Conservation (phyloP, 2,329 filamentous ascomycete genomes). For the Pyrenochaeta sp. region DNA sequence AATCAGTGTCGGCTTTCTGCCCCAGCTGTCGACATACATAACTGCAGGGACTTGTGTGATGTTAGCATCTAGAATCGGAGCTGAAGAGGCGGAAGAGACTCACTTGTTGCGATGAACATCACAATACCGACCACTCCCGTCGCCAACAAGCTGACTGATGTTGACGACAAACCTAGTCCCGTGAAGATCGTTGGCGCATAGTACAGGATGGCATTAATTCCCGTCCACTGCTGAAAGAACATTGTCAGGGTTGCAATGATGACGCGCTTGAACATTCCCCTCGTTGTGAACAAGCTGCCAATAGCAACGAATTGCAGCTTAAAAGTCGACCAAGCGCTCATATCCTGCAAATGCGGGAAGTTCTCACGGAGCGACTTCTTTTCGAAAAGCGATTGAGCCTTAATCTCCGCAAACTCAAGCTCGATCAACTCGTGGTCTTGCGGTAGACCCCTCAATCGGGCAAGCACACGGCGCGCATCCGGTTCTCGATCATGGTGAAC, state of each 20-base stretch:
- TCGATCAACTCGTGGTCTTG: constrained; percentile 73
- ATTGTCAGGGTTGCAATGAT: constrained; percentile 65
- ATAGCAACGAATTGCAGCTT: constrained; percentile 70
- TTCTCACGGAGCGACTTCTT: constrained; percentile 72
- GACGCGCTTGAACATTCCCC: constrained; percentile 72
- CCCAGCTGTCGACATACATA: constrained; percentile 70
- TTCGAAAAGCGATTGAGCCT: constrained; percentile 78
- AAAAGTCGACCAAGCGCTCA: constrained; percentile 65
- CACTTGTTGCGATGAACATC: constrained; percentile 70
- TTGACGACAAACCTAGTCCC: constrained; percentile 56
- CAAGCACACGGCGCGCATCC: constrained; percentile 70
- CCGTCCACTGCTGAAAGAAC: constrained; percentile 61
- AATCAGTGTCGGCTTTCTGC: constrained; percentile 69
- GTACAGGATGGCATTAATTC: constrained; percentile 57
- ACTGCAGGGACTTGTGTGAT: constrained; percentile 64
- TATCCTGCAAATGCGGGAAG: constrained; percentile 70
- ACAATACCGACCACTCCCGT: constrained; percentile 76
- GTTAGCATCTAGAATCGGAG: neutral
- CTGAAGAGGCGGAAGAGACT: neutral
- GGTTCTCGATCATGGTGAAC: constrained; percentile 72
- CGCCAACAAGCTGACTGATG: constrained; percentile 66
- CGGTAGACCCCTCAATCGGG: constrained; percentile 68
- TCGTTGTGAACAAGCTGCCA: constrained; percentile 68
- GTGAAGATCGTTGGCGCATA: constrained; percentile 62
- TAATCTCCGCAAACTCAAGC: constrained; percentile 81